A percentile compares a stretch with the other conserved stretches of the same genome.
Conservation (phyloP, 2,329 filamentous ascomycete species). For the Hypoxylon rubiginosum region DNA sequence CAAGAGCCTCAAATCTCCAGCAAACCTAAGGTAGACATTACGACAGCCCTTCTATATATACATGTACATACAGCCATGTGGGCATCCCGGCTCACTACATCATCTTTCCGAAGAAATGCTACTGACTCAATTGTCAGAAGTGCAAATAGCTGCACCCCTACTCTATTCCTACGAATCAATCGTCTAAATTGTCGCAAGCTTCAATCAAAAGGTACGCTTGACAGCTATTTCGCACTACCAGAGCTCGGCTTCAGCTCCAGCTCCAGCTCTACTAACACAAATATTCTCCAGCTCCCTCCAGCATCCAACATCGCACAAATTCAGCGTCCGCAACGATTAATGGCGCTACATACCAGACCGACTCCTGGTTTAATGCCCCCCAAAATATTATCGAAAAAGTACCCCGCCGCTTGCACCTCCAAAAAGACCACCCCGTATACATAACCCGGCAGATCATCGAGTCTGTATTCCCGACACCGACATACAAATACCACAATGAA, state of each 20-base stretch:
- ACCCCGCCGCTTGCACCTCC: slow-evolving; percentile 86
- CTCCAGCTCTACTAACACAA: slow-evolving; percentile 36
- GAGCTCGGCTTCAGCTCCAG: not conserved
- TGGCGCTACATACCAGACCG: slow-evolving; percentile 73
- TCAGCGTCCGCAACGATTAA: slow-evolving; percentile 67
- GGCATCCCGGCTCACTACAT: slow-evolving; percentile 46
- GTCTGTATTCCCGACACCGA: slow-evolving; percentile 81
- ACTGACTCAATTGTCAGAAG: slow-evolving; percentile 23
- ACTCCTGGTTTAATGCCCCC: slow-evolving; percentile 89
- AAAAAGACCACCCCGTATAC: slow-evolving; percentile 87
- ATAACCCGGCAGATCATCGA: slow-evolving; percentile 95
- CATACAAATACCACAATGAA: slow-evolving; percentile 81
- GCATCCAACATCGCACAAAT: slow-evolving; percentile 42
- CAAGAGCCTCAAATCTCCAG: slow-evolving; percentile 28
- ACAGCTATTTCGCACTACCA: slow-evolving; percentile 15
- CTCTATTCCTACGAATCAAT: slow-evolving; percentile 31
- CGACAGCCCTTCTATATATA: not conserved
- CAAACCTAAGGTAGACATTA: not conserved
- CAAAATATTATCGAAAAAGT: slow-evolving; percentile 80
- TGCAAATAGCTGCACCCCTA: slow-evolving; percentile 21
- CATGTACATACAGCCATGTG: slow-evolving; percentile 44
- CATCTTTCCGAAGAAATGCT: slow-evolving; percentile 34
- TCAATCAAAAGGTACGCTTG: slow-evolving; percentile 46
- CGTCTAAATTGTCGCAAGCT: slow-evolving; percentile 40
- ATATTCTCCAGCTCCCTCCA: slow-evolving; percentile 20